Conservation (phyloP, 108 stramenopile genomes). For the Mayamaea pseudoterrestris region DNA sequence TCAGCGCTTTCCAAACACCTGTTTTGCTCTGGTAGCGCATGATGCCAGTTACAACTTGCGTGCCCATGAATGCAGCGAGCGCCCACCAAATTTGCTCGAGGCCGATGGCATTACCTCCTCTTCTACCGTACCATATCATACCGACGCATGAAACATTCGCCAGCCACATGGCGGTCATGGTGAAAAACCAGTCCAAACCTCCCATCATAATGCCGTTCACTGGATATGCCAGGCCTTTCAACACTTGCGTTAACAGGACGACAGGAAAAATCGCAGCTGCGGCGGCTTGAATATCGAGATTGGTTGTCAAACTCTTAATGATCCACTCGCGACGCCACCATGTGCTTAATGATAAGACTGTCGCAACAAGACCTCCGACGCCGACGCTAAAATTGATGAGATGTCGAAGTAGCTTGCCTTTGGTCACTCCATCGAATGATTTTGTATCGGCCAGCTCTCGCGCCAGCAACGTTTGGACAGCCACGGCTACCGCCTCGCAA, state of each 20-base stretch:
- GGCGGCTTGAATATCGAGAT: slow-evolving; percentile 54
- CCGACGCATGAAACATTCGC: slow-evolving; percentile 74
- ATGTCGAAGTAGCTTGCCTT: slow-evolving; percentile 44
- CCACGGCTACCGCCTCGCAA: slow-evolving; percentile 78
- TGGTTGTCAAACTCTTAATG: slow-evolving; percentile 68
- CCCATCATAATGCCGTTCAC: slow-evolving; percentile 91
- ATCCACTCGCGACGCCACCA: slow-evolving; percentile 58
- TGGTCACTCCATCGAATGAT: slow-evolving; percentile 14
- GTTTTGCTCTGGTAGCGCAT: slow-evolving; percentile 55
- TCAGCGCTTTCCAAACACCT: slow-evolving; percentile 41
- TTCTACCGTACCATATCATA: slow-evolving; percentile 36
- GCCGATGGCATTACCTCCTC: slow-evolving; percentile 14
- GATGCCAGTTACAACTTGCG: slow-evolving; percentile 61
- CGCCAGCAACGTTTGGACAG: slow-evolving; percentile 14
- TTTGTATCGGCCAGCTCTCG: slow-evolving; percentile 61
- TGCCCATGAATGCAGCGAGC: slow-evolving; percentile 77
- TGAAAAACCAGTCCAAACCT: slow-evolving; percentile 84
- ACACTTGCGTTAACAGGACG: slow-evolving; percentile 71
- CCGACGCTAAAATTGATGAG: slow-evolving; percentile 63
- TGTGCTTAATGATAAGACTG: slow-evolving; percentile 51
- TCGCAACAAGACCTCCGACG: slow-evolving; percentile 57
- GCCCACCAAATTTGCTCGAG: slow-evolving; percentile 81
- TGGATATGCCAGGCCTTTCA: slow-evolving; percentile 87
- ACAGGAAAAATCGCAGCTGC: slow-evolving; percentile 64
- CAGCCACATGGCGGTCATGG: slow-evolving; percentile 82